phyloP scores from a whole-genome alignment of 345 rosid genomes.

The Hevea brasiliensis region DNA sequence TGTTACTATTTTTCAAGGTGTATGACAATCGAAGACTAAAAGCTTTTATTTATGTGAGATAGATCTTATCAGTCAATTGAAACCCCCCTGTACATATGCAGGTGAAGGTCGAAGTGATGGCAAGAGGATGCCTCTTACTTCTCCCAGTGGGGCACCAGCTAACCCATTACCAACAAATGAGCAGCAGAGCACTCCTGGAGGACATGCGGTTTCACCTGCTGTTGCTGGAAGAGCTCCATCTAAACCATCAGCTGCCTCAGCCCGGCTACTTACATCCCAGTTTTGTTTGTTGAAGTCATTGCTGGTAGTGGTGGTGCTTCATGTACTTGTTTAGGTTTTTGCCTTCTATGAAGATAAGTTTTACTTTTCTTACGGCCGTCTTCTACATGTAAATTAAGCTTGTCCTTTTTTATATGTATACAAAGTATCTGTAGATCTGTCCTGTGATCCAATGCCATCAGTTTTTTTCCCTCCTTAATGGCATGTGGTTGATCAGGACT shows the following conservation, averaged over 20 bases:
- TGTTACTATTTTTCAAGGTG: background rate
- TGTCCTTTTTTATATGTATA: background rate
- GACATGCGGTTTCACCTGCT: conserved; percentile 78
- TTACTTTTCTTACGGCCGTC: conserved; percentile 7
- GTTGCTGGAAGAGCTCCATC: conserved; percentile 76
- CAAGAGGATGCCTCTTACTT: conserved; percentile 36
- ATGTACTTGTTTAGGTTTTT: conserved; percentile 17
- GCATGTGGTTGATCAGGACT: conserved; percentile 25
- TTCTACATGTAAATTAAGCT: conserved; percentile 22
- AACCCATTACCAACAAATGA: conserved; percentile 70
- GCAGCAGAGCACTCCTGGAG: conserved; percentile 51
- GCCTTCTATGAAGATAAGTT: background rate
- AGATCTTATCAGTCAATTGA: background rate
- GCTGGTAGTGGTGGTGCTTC: conserved; percentile 35
- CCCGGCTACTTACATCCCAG: conserved; percentile 19
- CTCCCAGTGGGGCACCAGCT: conserved; percentile 42
- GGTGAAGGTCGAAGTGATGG: conserved; percentile 55
- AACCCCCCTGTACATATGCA: conserved; percentile 30
- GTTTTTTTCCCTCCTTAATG: conserved; percentile 20
- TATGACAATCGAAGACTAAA: background rate
- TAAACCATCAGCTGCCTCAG: conserved; percentile 47
- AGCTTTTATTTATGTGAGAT: background rate
- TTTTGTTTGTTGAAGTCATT: conserved; percentile 29
- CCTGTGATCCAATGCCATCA: conserved; percentile 26
- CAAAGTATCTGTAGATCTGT: background rate